Conservation (phyloP, 1,284 basidiomycete species). For the Sparassis latifolia region DNA sequence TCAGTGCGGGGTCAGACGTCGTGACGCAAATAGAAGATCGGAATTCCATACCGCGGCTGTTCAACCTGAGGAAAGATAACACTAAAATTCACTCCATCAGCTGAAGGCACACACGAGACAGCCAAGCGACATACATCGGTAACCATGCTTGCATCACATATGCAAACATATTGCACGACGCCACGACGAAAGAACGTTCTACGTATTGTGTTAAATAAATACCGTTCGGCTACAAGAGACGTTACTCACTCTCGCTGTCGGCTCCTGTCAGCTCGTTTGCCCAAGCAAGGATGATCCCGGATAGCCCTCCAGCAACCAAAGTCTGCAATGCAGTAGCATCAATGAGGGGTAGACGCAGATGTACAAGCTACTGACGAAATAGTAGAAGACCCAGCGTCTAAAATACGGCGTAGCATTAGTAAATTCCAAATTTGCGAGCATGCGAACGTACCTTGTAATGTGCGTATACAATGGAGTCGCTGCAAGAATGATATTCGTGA, state of each 20-base stretch:
- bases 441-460: slow-evolving; percentile 21
- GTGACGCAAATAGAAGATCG: background rate
- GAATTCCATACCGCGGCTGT: slow-evolving; percentile 26
- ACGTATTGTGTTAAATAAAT: background rate
- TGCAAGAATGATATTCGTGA: slow-evolving; percentile 29
- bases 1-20: background rate
- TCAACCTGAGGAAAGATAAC: slow-evolving; percentile 36
- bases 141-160: slow-evolving; percentile 33
- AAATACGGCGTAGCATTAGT: background rate
- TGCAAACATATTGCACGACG: slow-evolving; percentile 33
- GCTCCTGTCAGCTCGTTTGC: slow-evolving; percentile 33
- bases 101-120: background rate
- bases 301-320: slow-evolving; percentile 24
- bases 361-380: slow-evolving; percentile 22
- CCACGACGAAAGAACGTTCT: slow-evolving; percentile 36
- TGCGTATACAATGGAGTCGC: slow-evolving; percentile 29
- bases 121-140: slow-evolving; percentile 22
- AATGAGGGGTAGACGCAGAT: background rate
- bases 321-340: slow-evolving; percentile 12
- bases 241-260: slow-evolving; percentile 31
- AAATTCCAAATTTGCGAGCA: background rate
- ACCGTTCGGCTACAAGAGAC: background rate
- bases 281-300: slow-evolving; percentile 35
- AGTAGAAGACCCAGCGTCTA: slow-evolving; percentile 36
- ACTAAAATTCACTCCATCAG: slow-evolving; percentile 13